Evolutionary conservation across 2,329 filamentous ascomycete species (phyloP).

Genomic region (Nannizziopsis barbatae): DNA sequence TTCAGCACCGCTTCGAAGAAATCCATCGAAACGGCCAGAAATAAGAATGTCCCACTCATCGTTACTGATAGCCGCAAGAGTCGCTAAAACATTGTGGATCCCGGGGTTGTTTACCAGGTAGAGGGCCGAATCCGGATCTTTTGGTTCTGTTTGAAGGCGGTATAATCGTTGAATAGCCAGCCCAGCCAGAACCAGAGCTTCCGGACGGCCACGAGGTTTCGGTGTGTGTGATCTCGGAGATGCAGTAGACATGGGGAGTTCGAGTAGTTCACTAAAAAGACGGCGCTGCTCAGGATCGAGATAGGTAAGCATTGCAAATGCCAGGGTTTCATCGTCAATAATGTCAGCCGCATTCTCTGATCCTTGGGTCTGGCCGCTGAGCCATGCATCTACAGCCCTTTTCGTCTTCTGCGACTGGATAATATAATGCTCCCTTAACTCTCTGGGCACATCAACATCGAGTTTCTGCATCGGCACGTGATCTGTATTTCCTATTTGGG

Average conservation of each 20-base stretch:
- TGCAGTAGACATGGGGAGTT: slow-evolving; percentile 45
- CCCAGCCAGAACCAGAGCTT: slow-evolving; percentile 63
- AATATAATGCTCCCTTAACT: slow-evolving; percentile 85
- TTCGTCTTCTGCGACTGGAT: slow-evolving; percentile 87
- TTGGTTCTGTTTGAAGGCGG: slow-evolving; percentile 57
- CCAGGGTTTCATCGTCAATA: slow-evolving; percentile 85
- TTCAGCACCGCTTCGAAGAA: slow-evolving; percentile 86
- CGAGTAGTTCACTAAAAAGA: slow-evolving; percentile 70
- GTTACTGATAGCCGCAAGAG: slow-evolving; percentile 72
- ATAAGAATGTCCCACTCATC: slow-evolving; percentile 96
- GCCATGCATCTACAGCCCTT: slow-evolving; percentile 81
- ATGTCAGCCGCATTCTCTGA: slow-evolving; percentile 69
- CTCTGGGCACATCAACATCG: slow-evolving; percentile 86
- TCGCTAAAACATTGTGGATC: slow-evolving; percentile 76
- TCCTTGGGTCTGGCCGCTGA: slow-evolving; percentile 65
- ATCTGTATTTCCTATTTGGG: slow-evolving; percentile 45
- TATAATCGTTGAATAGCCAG: slow-evolving; percentile 77
- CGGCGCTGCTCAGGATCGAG: slow-evolving; percentile 64
- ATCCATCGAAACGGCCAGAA: slow-evolving; percentile 89
- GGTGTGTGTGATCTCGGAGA: slow-evolving; percentile 55
- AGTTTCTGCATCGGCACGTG: slow-evolving; percentile 61
- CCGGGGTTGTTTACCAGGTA: slow-evolving; percentile 73
- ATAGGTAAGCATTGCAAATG: slow-evolving; percentile 86
- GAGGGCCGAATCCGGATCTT: slow-evolving; percentile 75
- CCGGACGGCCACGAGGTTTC: slow-evolving; percentile 52